These are phyloP conservation scores for Juglanconis sp. DNA, from an alignment of 2,329 filamentous ascomycete species.

Conservation along the genomic window DNA sequence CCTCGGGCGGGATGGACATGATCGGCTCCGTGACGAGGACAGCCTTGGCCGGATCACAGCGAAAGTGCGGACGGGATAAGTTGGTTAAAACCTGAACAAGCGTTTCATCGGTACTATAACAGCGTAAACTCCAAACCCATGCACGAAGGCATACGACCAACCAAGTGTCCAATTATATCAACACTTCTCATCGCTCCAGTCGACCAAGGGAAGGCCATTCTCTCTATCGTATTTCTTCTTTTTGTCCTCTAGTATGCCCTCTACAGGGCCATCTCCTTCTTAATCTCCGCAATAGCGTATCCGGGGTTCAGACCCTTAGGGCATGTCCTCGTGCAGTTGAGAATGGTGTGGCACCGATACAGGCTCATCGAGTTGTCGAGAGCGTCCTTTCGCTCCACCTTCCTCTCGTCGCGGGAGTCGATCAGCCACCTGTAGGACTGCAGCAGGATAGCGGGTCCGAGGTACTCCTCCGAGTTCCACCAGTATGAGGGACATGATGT, in stretches of 20 bases:
- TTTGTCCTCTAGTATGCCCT: not conserved
- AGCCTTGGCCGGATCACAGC: too few relatives aligned
- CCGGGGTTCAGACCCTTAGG: conserved; percentile 98
- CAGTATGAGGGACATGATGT: conserved; percentile 99
- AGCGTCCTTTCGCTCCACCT: conserved; percentile 79
- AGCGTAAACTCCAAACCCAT: conserved; percentile 32
- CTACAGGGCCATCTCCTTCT: conserved; percentile 84
- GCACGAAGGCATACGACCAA: conserved; percentile 25
- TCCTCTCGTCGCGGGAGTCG: conserved; percentile 91
- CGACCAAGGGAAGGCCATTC: conserved; percentile 9
- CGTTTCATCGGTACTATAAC: conserved; percentile 24
- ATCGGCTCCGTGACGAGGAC: too few relatives aligned
- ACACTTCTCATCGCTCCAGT: conserved; percentile 5
- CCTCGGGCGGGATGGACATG: too few relatives aligned
- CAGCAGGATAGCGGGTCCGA: conserved; percentile 91
- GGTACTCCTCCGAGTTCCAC: conserved; percentile 99
- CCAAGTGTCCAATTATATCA: conserved; percentile 14
- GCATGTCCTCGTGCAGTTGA: conserved; percentile 97
- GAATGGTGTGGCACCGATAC: conserved; percentile 98
- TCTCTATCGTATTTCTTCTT: not conserved
- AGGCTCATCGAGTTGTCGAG: conserved; percentile 98
- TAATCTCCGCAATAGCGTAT: conserved; percentile 93
- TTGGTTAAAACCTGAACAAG: conserved; percentile 17
- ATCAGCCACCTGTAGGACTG: conserved; percentile 98
- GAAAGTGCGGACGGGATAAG: not conserved